Evolutionary conservation across 2,329 filamentous ascomycete genomes (phyloP), one percentile per base, ranked within the genome.

Genomic region (Thermomyces lanuginosus): DNA sequence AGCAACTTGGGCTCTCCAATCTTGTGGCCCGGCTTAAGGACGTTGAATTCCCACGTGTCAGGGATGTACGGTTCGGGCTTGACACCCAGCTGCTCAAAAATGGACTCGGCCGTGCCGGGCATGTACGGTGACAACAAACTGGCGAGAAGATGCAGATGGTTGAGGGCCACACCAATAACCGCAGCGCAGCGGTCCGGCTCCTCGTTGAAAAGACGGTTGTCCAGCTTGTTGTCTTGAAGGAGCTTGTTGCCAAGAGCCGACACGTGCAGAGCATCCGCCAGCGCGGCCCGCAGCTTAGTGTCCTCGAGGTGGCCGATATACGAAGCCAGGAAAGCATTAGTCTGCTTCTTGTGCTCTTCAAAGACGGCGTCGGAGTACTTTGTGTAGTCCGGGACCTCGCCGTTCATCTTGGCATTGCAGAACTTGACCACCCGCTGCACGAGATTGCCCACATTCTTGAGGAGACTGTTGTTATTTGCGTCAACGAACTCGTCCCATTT

Each of bases 401-500:
- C 29, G 14, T 26, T 26, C 32, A 35, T 28, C 27, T 35, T 43
- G 18, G 44, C 39, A 4, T 73, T 35, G 74, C 71, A 66, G 47
- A 81, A 77, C 56, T 82, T 82, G 54, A 81, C 61, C 15, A 78
- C 62, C 29, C 76, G 66, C 53, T 79, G 76, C 47, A 77, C 72
- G 41, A 81, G 70, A 52, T 83, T 82, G 10, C 65, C 72, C 31
- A 76, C 63, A 39, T 78, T 78, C 37, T 73, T 65, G 16, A 79
- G 61, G n/a, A 93, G 66, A 47, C 89, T 80, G 45, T 77, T 83
- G 61, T 93, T 92, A 64, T 92, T 92, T 40, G 69, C 65, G 18
- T 72, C 66, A 35, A 89, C 76, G 55, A 92, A 91, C 23, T 75
- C 67, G 31, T 69, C 69, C 83, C 83, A 92, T 49, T 86, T 77